phyloP scores from a whole-genome alignment of 2,329 filamentous ascomycete genomes.

The Aspergillus viridinutans region DNA sequence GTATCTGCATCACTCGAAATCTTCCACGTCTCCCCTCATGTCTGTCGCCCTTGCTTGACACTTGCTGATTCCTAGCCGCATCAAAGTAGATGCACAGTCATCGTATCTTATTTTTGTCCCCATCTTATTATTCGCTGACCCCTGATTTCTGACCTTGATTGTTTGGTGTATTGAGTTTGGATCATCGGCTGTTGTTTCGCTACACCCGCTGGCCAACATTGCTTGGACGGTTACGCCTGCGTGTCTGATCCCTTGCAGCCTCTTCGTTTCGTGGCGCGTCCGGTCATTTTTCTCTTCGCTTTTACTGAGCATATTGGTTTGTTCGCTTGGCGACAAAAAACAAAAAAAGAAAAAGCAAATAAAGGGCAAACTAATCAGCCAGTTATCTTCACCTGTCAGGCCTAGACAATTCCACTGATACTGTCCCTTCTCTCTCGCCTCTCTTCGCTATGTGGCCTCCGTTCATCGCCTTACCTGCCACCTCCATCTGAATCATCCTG shows the following conservation, averaged over 20 bases:
- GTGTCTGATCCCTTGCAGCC: neutral
- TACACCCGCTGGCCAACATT: neutral
- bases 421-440: neutral
- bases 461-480: neutral
- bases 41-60: neutral
- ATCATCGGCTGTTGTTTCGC: neutral
- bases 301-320: too few species aligned
- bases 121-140: neutral
- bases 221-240: neutral
- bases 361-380: neutral
- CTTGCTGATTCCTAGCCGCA: too few species aligned
- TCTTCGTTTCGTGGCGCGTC: neutral
- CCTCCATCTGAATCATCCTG: neutral
- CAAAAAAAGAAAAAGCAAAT: neutral
- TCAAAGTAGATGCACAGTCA: too few species aligned
- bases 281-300: too few species aligned
- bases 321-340: neutral
- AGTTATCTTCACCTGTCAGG: neutral
- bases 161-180: neutral
- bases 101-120: too few species aligned
- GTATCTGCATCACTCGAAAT: constrained; percentile 1
- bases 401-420: neutral
- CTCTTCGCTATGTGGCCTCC: neutral
- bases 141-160: neutral
- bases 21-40: constrained; percentile 3